Conservation (phyloP, 768 basidiomycete genomes). For the Kwoniella europaea region DNA sequence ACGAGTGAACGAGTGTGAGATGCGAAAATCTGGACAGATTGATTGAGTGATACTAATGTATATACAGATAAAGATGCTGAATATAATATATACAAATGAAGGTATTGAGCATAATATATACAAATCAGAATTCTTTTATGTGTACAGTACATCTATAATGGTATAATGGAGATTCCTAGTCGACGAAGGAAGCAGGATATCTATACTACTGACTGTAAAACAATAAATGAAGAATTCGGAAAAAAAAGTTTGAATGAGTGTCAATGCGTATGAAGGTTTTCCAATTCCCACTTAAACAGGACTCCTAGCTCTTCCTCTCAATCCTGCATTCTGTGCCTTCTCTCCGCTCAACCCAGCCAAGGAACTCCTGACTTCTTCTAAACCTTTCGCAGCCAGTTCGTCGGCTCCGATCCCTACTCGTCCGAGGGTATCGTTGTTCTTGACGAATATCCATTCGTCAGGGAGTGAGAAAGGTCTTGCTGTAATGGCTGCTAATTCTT, state of each 20-base stretch:
- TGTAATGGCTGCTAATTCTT: slow-evolving; percentile 53
- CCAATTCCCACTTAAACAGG: too few relatives aligned
- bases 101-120: neutral
- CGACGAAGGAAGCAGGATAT: too few relatives aligned
- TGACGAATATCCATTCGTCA: slow-evolving; percentile 53
- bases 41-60: too few relatives aligned
- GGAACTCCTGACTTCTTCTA: slow-evolving; percentile 13
- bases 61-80: too few relatives aligned
- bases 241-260: too few relatives aligned
- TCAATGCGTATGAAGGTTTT: too few relatives aligned
- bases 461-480: slow-evolving; percentile 46
- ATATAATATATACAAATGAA: neutral
- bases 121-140: neutral
- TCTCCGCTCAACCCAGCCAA: slow-evolving; percentile 10
- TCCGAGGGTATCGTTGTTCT: slow-evolving; percentile 33
- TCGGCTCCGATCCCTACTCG: slow-evolving; percentile 11
- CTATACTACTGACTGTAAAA: too few relatives aligned
- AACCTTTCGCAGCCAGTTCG: slow-evolving; percentile 20
- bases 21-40: too few relatives aligned
- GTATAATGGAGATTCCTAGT: too few relatives aligned
- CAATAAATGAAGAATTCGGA: too few relatives aligned
- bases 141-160: too few relatives aligned
- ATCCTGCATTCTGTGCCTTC: neutral
- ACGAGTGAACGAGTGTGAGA: too few relatives aligned
- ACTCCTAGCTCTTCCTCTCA: slow-evolving; percentile 16